These are phyloP conservation scores for Neofusicoccum umdonicola DNA, from an alignment of 2,329 filamentous ascomycete species.

Conservation along the genomic window DNA sequence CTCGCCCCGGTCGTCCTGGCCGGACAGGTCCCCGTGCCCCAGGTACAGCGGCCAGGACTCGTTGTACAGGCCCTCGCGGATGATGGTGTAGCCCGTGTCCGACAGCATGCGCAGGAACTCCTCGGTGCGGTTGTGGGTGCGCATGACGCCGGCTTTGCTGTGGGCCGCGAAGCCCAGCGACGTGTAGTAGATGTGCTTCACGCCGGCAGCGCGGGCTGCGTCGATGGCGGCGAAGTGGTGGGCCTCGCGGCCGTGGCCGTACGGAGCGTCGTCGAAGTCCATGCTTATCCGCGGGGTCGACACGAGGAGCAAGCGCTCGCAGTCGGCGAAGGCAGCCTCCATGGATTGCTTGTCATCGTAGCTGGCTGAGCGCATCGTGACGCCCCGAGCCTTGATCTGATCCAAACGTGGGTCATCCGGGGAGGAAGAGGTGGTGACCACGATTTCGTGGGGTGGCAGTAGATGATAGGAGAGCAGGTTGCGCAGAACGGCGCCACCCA, in stretches of 20 bases:
- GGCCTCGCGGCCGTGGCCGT: conserved; percentile 42
- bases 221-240: conserved; percentile 46
- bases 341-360: conserved; percentile 10
- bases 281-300: conserved; percentile 44
- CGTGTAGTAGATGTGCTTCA: conserved; percentile 48
- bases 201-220: conserved; percentile 40
- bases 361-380: conserved; percentile 34
- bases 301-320: conserved; percentile 45
- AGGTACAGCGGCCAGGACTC: conserved; percentile 50
- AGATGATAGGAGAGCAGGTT: conserved; percentile 43
- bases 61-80: conserved; percentile 47
- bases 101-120: conserved; percentile 33
- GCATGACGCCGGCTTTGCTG: conserved; percentile 45
- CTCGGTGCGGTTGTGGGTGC: conserved; percentile 47
- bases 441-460: conserved; percentile 36
- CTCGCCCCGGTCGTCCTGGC: conserved; percentile 35
- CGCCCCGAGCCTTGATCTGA: conserved; percentile 28
- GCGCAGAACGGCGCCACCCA: conserved; percentile 44
- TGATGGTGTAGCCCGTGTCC: conserved; percentile 33
- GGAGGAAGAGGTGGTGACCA: conserved; percentile 31
- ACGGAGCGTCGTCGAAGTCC: conserved; percentile 44
- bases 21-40: conserved; percentile 40
- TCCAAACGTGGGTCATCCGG: conserved; percentile 25
- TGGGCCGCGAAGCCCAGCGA: conserved; percentile 43
- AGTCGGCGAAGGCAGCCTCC: conserved; percentile 34